Evolutionary conservation across 1,139 yeast species (phyloP).

Genomic region (Geotrichum macrosporum): DNA sequence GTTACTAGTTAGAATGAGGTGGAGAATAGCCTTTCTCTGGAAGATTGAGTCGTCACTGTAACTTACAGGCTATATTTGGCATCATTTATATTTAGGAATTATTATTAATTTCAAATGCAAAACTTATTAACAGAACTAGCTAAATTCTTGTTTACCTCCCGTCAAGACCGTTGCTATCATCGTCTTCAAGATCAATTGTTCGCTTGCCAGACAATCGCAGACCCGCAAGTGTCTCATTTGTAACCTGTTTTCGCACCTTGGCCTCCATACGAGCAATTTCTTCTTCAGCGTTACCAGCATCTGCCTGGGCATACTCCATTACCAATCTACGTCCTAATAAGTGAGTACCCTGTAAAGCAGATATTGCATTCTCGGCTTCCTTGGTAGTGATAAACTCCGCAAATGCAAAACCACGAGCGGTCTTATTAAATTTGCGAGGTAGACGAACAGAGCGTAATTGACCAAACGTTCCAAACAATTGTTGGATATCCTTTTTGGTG

Average conservation of each 20-base stretch:
- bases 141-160: constrained; percentile 7
- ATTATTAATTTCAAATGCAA: too few species aligned
- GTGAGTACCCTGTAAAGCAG: constrained; percentile 91
- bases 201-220: constrained; percentile 68
- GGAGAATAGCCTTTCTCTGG: too few species aligned
- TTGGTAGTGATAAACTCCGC: constrained; percentile 84
- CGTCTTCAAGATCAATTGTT: constrained; percentile 61
- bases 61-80: too few species aligned
- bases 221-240: constrained; percentile 67
- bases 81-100: too few species aligned
- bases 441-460: constrained; percentile 91
- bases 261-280: constrained; percentile 87
- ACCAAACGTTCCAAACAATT: constrained; percentile 89
- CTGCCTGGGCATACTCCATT: constrained; percentile 89
- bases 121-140: too few species aligned
- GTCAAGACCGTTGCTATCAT: constrained; percentile 22
- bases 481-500: constrained; percentile 82
- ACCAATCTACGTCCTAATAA: constrained; percentile 92
- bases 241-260: constrained; percentile 76
- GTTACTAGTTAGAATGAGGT: too few species aligned
- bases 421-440: constrained; percentile 91
- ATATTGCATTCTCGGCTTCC: constrained; percentile 96
- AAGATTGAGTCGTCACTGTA: too few species aligned
- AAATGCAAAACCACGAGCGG: constrained; percentile 96
- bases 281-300: constrained; percentile 76